Base-by-base conservation (phyloP, 1,284 basidiomycete species). In the Malassezia cuniculi region DNA sequence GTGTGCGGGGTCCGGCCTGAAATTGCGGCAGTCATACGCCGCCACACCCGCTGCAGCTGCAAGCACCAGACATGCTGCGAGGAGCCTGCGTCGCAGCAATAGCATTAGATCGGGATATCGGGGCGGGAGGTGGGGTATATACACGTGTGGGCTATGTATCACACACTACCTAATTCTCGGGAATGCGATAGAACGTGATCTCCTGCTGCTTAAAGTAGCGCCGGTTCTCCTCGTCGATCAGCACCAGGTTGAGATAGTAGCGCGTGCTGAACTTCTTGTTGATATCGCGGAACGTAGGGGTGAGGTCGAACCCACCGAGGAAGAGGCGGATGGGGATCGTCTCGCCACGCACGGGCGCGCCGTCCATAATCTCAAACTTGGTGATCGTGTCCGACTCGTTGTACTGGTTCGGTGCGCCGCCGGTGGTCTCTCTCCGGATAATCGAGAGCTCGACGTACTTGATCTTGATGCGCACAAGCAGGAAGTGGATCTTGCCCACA, bases 401-500 rank as follows among this genome's bases (percentile, higher is more conserved):
- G 71, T 97, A 97, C 70, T 90, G 86, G 66, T 97, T 97, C 7
- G 90, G 93, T 3, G 68, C 70, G 14, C 54, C 36, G 3, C 90
- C 90, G 0, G 93, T 95, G 15, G 90, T 95, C 69, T 97, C 90
- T 27, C 90, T 76, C 19, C 90, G 80, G 53, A 97, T 95, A 65
- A 95, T 95, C 11, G 86, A 93, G 14, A 97, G 75, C 65, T 97
- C 93, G 89, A 95, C 95, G 60, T 97, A 89, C 70, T 97, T 95
- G 72, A 97, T 95, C 75, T 97, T 95, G 76, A 97, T 95, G 46
- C 90, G 80, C 6, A 97, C 90, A 29, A 97, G 80, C 20, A 97
- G 73, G 71, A 97, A 97, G 73, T 93, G 95, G 65, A 97, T 95
- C 73, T 95, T 95, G 69, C 90, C 90, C 10, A 97, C 90, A 39